Percentiles rank a stretch among this genome's conserved stretches.
Conservation (phyloP, 176 grass and related monocot genomes). For the Ampelocalamus luodianensis region DNA sequence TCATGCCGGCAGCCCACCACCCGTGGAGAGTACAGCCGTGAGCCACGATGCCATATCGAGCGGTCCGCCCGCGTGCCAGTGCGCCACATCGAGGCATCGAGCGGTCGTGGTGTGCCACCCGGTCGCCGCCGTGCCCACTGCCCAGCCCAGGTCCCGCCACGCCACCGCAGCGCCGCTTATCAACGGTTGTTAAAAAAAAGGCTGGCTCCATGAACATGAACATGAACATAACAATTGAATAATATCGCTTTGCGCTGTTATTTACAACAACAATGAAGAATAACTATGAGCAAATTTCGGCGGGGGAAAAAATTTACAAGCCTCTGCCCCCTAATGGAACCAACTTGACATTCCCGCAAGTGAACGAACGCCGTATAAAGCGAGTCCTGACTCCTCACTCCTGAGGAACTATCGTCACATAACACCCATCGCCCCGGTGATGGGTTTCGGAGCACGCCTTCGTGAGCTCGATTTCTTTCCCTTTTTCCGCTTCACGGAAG, state of each 20-base stretch:
- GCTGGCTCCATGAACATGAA: background rate
- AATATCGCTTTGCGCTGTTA: constrained; percentile 39
- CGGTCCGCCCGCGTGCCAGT: too few species aligned
- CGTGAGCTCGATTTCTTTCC: constrained; percentile 72
- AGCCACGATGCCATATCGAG: too few species aligned
- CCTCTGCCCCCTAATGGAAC: constrained; percentile 36
- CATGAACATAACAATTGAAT: constrained; percentile 38
- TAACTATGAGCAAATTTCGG: constrained; percentile 50
- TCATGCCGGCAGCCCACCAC: too few species aligned
- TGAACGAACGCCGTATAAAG: background rate
- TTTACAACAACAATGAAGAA: constrained; percentile 62
- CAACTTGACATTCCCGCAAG: background rate
- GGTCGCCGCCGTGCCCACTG: too few species aligned
- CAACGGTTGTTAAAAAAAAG: too few species aligned
- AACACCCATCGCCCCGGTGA: constrained; percentile 27
- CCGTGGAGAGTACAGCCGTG: too few species aligned
- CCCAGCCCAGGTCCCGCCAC: too few species aligned
- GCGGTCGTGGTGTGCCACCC: too few species aligned
- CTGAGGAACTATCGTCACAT: background rate
- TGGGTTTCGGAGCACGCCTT: constrained; percentile 46
- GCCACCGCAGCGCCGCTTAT: too few species aligned
- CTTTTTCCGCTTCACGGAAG: constrained; percentile 61
- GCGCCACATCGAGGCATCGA: too few species aligned
- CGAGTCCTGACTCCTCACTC: background rate
- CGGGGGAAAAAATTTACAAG: constrained; percentile 29